Base-by-base conservation (phyloP, 2,329 filamentous ascomycete species). In the Apiospora sp. region DNA sequence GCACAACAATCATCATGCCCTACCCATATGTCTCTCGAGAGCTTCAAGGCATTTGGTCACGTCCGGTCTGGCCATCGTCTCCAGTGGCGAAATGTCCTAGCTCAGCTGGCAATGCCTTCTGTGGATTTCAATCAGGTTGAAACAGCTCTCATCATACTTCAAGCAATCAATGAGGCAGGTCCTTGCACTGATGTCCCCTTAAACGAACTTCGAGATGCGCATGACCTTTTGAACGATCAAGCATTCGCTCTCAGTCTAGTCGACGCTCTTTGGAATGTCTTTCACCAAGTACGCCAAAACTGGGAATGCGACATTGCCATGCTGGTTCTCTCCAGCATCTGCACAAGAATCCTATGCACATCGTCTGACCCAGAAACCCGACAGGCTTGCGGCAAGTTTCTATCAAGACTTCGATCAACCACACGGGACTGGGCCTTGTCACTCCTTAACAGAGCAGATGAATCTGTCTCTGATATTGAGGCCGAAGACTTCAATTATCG, bases 31-130 rank as follows among this genome's bases (percentile, higher is more conserved):
- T 24, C 41, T 2, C 37, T 73, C 3, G 72, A 73, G 13, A 44
- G 68, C 6, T 73, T 71, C 27, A 73, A 71, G 19, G 69, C 69
- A n/a, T 71, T 69, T n/a, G 72, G 72, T n/a, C 72, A 73, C n/a
- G 30, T 73, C 1, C 46, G 72, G 16, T 73, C 72, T 16, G 72
- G 72, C 10, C 34, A 51, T 12, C 46, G 72, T 2, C 72, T 73
- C 4, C 72, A 73, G 51, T 69, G 69, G 72, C 5, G 27, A 19
- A 71, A 73, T 19, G 67, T 73, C 7, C 46, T 71, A 30, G 69
- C 68, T 12, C 71, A 72, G 19, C 37, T 72, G 8, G 27, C 27
- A 22, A 71, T 71, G 30, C 71, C 71, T 24, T 43, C 44, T 1
- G 5, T 72, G 5, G 68, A 72, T 34, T 46, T 72, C 30, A 72